phyloP scores from a whole-genome alignment of 495 filamentous ascomycete species.

The Lentithecium fluviatile region DNA sequence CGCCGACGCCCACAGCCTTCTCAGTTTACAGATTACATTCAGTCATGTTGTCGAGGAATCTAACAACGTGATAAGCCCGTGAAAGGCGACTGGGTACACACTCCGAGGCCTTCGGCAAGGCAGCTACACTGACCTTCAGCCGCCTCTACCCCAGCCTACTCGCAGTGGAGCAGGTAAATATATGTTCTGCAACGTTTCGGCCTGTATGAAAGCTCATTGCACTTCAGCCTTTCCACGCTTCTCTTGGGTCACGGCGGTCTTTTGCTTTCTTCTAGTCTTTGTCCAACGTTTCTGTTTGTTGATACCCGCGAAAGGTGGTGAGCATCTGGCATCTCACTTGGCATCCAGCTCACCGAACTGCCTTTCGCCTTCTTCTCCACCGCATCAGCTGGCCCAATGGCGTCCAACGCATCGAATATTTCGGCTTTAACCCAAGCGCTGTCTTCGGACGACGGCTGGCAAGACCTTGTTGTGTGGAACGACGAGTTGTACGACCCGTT shows the following conservation, averaged over 20 bases:
- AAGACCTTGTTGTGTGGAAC: slow-evolving; percentile 24
- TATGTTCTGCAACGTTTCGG: slow-evolving; percentile 11
- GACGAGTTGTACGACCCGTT: slow-evolving; percentile 29
- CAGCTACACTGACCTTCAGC: slow-evolving; percentile 6
- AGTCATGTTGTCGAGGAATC: not conserved
- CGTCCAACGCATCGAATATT: too few species aligned
- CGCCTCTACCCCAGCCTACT: slow-evolving; percentile 8
- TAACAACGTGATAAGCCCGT: slow-evolving; percentile 27
- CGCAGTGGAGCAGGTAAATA: not conserved
- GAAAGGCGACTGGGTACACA: slow-evolving; percentile 5
- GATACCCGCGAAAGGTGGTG: not conserved
- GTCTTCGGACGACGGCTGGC: slow-evolving; percentile 15
- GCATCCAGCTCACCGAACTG: too few species aligned
- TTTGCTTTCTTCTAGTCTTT: not conserved
- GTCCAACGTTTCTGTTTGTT: not conserved
- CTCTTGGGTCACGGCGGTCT: slow-evolving; percentile 18
- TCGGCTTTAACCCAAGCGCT: not conserved
- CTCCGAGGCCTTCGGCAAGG: slow-evolving; percentile 8
- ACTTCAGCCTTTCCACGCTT: slow-evolving; percentile 13
- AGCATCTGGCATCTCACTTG: not conserved
- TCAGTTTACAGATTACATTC: slow-evolving; percentile 11
- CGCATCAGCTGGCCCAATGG: too few species aligned
- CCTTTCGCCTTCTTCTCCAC: too few species aligned
- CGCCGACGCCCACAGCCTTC: slow-evolving; percentile 8
- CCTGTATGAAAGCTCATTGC: not conserved